Conservation (phyloP, 257 asterid genomes). For the Capsicum rhomboideum region DNA sequence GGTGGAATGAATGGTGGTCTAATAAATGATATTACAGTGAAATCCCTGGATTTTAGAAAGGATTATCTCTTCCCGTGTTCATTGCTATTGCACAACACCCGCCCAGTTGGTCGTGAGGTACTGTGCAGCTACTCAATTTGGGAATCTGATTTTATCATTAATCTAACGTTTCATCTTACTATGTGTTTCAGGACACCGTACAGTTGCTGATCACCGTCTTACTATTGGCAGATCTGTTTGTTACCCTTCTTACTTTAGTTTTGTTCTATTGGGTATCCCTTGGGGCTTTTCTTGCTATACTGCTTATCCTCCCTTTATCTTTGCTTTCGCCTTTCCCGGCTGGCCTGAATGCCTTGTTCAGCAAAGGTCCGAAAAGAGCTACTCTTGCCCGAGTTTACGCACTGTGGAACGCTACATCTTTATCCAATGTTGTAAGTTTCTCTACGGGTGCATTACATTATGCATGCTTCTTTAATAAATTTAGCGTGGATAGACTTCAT, state of each 20-base stretch:
- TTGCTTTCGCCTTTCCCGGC: slow-evolving; percentile 95
- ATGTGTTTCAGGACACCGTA: slow-evolving; percentile 74
- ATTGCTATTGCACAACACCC: slow-evolving; percentile 68
- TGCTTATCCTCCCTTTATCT: slow-evolving; percentile 88
- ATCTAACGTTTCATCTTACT: slow-evolving; percentile 2
- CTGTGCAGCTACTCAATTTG: slow-evolving; percentile 6
- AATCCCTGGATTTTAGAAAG: slow-evolving; percentile 56
- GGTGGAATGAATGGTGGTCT: slow-evolving; percentile 87
- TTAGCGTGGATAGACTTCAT: not conserved
- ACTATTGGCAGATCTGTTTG: slow-evolving; percentile 84
- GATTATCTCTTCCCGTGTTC: slow-evolving; percentile 75
- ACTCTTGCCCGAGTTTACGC: slow-evolving; percentile 87
- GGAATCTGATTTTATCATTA: not conserved
- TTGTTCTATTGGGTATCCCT: slow-evolving; percentile 87
- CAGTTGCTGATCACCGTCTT: slow-evolving; percentile 72
- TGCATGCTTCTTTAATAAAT: not conserved
- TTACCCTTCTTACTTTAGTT: slow-evolving; percentile 73
- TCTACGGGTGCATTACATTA: not conserved
- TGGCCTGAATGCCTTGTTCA: slow-evolving; percentile 87
- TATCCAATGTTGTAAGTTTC: slow-evolving; percentile 69
- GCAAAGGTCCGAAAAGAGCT: slow-evolving; percentile 83
- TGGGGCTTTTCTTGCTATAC: slow-evolving; percentile 82
- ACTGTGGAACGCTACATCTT: slow-evolving; percentile 85
- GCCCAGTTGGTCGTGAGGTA: slow-evolving; percentile 98
- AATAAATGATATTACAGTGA: slow-evolving; percentile 61